These are phyloP conservation scores for Fomitopsis betulina DNA, from an alignment of 1,284 basidiomycete genomes.

Conservation along the genomic window DNA sequence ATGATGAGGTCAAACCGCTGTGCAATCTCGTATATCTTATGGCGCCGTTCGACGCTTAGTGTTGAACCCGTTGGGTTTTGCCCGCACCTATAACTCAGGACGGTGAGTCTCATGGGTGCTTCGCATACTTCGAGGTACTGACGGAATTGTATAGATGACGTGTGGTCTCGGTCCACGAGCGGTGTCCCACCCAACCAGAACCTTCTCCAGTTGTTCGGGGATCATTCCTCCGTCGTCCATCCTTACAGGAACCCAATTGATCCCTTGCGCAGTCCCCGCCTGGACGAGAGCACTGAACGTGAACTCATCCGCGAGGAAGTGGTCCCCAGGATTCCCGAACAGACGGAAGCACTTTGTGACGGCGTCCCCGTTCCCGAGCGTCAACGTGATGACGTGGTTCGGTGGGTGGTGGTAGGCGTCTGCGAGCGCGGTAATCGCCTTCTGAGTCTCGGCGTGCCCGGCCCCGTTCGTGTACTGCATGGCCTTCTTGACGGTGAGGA, in stretches of 20 bases:
- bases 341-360: constrained; percentile 40
- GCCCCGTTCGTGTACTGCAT: constrained; percentile 37
- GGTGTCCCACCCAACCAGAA: constrained; percentile 35
- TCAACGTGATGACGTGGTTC: constrained; percentile 33
- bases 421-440: constrained; percentile 31
- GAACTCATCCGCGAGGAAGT: constrained; percentile 43
- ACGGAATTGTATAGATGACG: constrained; percentile 40
- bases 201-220: constrained; percentile 36
- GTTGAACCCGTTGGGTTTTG: constrained; percentile 45
- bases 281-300: constrained; percentile 39
- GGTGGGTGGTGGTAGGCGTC: constrained; percentile 31
- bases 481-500: constrained; percentile 32
- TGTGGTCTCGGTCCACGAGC: constrained; percentile 34
- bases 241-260: constrained; percentile 39
- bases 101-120: not conserved
- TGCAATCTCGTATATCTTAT: constrained; percentile 36
- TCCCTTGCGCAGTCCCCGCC: constrained; percentile 34
- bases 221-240: constrained; percentile 40
- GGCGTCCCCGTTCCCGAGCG: constrained; percentile 39
- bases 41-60: constrained; percentile 33
- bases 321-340: constrained; percentile 37
- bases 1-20: constrained; percentile 41
- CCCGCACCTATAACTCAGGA: constrained; percentile 24
- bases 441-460: constrained; percentile 33
- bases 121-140: not conserved